Evolutionary conservation across 2,329 filamentous ascomycete species (phyloP), one percentile per base, ranked within the genome.

Genomic region (Neopestalotiopsis sp.): DNA sequence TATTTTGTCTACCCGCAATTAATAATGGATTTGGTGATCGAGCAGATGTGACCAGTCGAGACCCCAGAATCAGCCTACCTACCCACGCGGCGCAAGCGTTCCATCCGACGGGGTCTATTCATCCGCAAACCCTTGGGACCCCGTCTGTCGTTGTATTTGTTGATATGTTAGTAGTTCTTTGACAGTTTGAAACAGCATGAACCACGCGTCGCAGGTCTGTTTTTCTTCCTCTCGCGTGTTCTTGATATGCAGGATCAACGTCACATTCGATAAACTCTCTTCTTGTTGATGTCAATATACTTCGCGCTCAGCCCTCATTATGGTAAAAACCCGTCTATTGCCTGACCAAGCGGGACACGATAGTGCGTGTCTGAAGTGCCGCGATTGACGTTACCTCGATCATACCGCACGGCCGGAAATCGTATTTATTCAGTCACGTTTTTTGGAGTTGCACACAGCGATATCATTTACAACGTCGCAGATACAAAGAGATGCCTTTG

Each of bases 1-100:
- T 52, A 52, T 52, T 52, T n/a, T 24, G 17, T 17, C 7, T 20
- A 17, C 45, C 45, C 45, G 20, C 45, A n/a, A 38, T 38, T 38
- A 38, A 52, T 52, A 52, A 52, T 52, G 45, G 45, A 52, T 52
- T 52, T n/a, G n/a, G 17, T 49, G 45, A 52, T 52, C 45, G 45
- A 52, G 9, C 9, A 38, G 24, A 38, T 52, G 45, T 52, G 45
- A 52, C 45, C 45, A 9, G 45, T 20, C n/a, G 17, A 20, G 45
- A 28, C 24, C n/a, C 45, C n/a, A 52, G 45, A 52, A 52, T 52
- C 45, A 52, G n/a, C 45, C 45, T n/a, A 28, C 24, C 24, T 28
- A 28, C 24, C 45, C 45, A 52, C 45, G 45, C 45, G 45, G 45
- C 45, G 45, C 45, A 52, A 38, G 45, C 45, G 45, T 52, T 52